Evolutionary conservation across 2,329 filamentous ascomycete species (phyloP), one percentile per base, ranked within the genome.

Genomic region (Huntiella decipiens): DNA sequence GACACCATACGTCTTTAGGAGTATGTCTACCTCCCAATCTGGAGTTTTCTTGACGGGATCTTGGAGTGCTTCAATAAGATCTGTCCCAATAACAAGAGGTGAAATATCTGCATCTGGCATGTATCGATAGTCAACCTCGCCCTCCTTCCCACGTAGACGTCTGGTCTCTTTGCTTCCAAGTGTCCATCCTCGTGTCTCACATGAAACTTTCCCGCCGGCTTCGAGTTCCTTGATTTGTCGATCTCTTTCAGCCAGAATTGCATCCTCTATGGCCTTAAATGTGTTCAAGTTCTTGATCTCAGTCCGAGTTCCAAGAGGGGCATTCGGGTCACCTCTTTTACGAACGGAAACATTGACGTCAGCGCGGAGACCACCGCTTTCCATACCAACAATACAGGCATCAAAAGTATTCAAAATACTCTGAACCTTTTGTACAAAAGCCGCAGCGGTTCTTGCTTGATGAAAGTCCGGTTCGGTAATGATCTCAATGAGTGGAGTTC

Each of bases 211-310:
- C 1, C 82, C 82, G 1, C 88, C 88, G 4, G 67, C 66, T 56
- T 91, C 79, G 0, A 96, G 66, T 2, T 93, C 70, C 0, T 63
- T 64, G 51, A 96, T 95, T 60, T 98, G 91, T 1, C 91, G 74
- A 56, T 92, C 79, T 32, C 87, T 74, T 62, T 98, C 91, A 0
- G 87, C 84, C 45, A 88, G 78, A 51, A 98, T 86, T 36, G 91
- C 88, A 54, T 95, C 87, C 60, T 96, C 87, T 1, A 98, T 81
- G 0, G 87, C 85, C 58, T 92, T 94, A 66, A 95, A 86, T 45
- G 84, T 93, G 59, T 82, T 88, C 53, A 98, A 58, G 56, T 98
- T 98, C 63, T 98, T 98, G 64, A 98, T 96, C 62, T 98, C 91
- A 0, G 87, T 95, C 45, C 88, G 73, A 53, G 86, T 85, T 2